Evolutionary conservation across 441 rosid species (phyloP).

Genomic region (Eruca vesicaria): DNA sequence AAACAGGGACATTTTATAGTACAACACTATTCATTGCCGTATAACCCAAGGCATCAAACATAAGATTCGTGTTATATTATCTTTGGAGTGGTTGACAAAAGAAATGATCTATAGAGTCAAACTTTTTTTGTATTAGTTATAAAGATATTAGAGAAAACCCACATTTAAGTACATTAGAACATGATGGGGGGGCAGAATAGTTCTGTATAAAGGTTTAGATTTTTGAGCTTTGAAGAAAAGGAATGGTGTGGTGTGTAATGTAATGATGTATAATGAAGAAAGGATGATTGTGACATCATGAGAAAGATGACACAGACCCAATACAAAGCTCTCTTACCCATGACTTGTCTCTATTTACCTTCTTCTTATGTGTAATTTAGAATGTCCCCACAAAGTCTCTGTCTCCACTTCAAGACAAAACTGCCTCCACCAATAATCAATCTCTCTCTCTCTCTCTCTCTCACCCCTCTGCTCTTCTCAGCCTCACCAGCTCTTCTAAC

Average conservation of each 20-base stretch:
- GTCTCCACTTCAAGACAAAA: conserved; percentile 72
- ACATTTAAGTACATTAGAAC: background rate
- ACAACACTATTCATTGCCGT: conserved; percentile 27
- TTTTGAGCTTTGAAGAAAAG: conserved; percentile 12
- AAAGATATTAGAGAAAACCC: background rate
- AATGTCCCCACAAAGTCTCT: conserved; percentile 67
- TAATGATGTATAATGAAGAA: conserved; percentile 26
- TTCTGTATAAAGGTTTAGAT: background rate
- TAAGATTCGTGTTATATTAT: background rate
- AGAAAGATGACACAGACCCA: conserved; percentile 35
- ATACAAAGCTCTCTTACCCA: conserved; percentile 31
- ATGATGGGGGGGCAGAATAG: conserved; percentile 18
- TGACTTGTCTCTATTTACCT: conserved; percentile 30
- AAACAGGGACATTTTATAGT: conserved; percentile 9
- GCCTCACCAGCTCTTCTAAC: conserved; percentile 34
- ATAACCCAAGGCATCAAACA: conserved; percentile 15
- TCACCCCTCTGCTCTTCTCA: conserved; percentile 27
- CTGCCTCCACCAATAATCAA: conserved; percentile 64
- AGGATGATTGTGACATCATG: conserved; percentile 37
- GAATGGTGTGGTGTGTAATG: background rate
- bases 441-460: conserved; percentile 13
- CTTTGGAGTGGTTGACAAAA: too few relatives aligned
- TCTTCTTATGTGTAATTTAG: conserved; percentile 36
- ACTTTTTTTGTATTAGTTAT: background rate
- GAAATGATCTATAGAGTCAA: background rate